Evolutionary conservation across 495 filamentous ascomycete genomes (phyloP).

Genomic region (Penicillium argentinense): DNA sequence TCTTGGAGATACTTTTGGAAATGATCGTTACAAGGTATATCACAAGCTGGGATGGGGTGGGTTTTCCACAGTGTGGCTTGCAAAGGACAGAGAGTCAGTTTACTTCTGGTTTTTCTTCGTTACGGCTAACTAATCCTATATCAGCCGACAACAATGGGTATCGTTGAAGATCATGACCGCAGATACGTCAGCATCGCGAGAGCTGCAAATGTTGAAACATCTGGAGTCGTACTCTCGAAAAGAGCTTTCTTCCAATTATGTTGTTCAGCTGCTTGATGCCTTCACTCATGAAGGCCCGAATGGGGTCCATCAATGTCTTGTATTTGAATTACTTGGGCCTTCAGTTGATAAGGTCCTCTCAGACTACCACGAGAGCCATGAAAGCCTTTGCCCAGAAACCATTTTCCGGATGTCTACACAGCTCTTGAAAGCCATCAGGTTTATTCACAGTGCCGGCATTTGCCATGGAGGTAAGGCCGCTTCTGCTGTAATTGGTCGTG

Average conservation of each 20-base stretch:
- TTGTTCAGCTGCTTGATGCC: constrained; percentile 37
- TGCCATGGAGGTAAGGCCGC: constrained; percentile 28
- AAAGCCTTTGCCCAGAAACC: constrained; percentile 20
- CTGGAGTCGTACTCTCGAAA: constrained; percentile 6
- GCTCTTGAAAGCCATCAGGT: constrained; percentile 26
- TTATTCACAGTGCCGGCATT: constrained; percentile 32
- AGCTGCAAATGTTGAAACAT: constrained; percentile 12
- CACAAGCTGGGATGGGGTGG: constrained; percentile 87
- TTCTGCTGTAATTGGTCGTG: background rate
- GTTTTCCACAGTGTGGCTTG: constrained; percentile 85
- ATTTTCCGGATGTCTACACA: constrained; percentile 28
- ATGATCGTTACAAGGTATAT: constrained; percentile 75
- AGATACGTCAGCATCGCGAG: constrained; percentile 15
- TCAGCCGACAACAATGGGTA: constrained; percentile 31
- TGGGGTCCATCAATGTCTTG: constrained; percentile 44
- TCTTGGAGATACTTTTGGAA: constrained; percentile 81
- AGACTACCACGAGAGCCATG: constrained; percentile 19
- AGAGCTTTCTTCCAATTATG: constrained; percentile 14
- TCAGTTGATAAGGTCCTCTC: constrained; percentile 17
- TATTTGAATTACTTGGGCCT: constrained; percentile 44
- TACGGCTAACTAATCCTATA: constrained; percentile 10
- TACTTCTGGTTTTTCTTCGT: background rate
- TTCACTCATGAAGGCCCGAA: constrained; percentile 43
- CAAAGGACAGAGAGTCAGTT: constrained; percentile 27
- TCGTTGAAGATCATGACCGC: constrained; percentile 38